Evolutionary conservation across 768 basidiomycete species (phyloP).

Genomic region (Macrolepiota dolichaula): DNA sequence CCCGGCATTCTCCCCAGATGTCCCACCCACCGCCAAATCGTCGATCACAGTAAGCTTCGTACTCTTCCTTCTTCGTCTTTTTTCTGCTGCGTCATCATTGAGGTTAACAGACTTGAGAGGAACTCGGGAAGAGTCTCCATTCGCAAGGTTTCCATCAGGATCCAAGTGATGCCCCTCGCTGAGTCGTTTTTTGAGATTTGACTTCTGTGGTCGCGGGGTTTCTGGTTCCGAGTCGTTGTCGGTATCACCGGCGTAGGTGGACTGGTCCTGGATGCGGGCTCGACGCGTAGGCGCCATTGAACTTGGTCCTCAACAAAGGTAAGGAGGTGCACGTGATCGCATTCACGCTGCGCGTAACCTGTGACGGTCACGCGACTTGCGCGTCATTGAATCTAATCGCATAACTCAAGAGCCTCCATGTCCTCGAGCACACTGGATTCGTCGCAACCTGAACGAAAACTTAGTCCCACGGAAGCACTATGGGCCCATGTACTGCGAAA

Average conservation of each 20-base stretch:
- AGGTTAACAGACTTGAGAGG: slow-evolving; percentile 49
- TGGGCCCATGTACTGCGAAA: slow-evolving; percentile 59
- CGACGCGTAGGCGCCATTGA: slow-evolving; percentile 35
- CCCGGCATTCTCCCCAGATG: slow-evolving; percentile 40
- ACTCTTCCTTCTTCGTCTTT: slow-evolving; percentile 77
- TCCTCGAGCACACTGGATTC: not conserved
- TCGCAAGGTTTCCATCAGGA: slow-evolving; percentile 38
- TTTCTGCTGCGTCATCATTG: slow-evolving; percentile 89
- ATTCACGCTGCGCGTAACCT: slow-evolving; percentile 18
- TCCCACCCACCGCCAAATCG: slow-evolving; percentile 47
- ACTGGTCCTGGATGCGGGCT: slow-evolving; percentile 32
- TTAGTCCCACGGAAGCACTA: slow-evolving; percentile 25
- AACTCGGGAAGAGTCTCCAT: slow-evolving; percentile 30
- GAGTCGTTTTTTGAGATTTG: slow-evolving; percentile 51
- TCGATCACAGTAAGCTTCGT: slow-evolving; percentile 60
- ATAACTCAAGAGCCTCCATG: not conserved
- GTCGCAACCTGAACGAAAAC: not conserved
- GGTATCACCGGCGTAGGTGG: slow-evolving; percentile 27
- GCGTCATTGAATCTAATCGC: not conserved
- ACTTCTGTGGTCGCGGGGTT: slow-evolving; percentile 36
- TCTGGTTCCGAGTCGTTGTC: slow-evolving; percentile 30
- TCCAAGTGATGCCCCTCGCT: slow-evolving; percentile 54
- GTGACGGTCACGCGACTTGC: slow-evolving; percentile 11
- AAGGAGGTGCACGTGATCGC: slow-evolving; percentile 32
- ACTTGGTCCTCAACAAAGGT: slow-evolving; percentile 38